Evolutionary conservation across 1,139 yeast species (phyloP), one percentile per base, ranked within the genome.

Genomic region (Suhomyces bokatorum): DNA sequence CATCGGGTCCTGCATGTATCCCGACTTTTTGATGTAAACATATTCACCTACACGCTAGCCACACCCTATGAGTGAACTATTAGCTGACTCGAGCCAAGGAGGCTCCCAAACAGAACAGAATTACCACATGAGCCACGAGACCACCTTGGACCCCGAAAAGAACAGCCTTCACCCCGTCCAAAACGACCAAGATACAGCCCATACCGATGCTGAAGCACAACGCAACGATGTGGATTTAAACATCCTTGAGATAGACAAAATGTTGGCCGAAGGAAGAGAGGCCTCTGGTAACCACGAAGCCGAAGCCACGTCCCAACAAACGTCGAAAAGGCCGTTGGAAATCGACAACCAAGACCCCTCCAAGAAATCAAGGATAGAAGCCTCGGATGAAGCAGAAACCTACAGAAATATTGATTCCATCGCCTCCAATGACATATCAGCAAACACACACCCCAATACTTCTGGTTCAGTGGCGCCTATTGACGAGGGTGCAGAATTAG

Each of bases 401-500:
- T 15, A 32, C 13, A 31, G 15, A 11, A 20, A 20, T 20, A 20
- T 20, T 4, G 32, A 11, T 15, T 14, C 16, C 13, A 11, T 8
- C n/a, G 13, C 26, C 27, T 13, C 14, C n/a, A 16, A 27, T 13
- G 29, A 12, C 14, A 26, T 16, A 6, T 9, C 38, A 27, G 11
- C 24, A 20, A 20, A 28, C 6, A 29, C 16, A 6, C 37, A 27
- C 12, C 6, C 36, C 7, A 22, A n/a, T 13, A 4, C 32, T 11
- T 30, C 32, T 11, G 13, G n/a, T 2, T 11, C n/a, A 4, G n/a
- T 12, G 12, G 29, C n/a, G 12, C n/a, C n/a, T 10, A 37, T 52
- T 4, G 51, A 55, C 39, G 63, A 59, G 37, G 49, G 52, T 22
- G 53, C 48, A 29, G 53, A 52, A 26, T 50, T 58, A 26, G 57